Evolutionary conservation across 106 monocot species (phyloP).

Genomic region (Agapanthus africanus): DNA sequence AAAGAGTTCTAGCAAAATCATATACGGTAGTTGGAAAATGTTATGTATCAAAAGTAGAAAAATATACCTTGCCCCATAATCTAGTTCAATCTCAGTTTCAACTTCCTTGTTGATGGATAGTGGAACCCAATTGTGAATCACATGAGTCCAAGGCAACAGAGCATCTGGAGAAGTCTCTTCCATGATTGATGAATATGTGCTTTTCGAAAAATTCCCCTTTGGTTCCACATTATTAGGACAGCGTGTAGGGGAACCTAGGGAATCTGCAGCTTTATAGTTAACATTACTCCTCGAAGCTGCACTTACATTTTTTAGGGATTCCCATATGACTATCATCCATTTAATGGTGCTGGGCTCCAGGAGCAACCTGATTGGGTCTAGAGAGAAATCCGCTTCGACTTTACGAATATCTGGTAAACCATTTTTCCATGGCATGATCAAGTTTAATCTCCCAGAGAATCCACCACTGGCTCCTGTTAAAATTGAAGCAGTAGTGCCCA

Average conservation of each 20-base stretch:
- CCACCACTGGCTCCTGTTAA: slow-evolving; percentile 60
- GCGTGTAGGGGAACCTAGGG: slow-evolving; percentile 7
- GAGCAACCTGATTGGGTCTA: slow-evolving; percentile 67
- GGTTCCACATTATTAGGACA: slow-evolving; percentile 11
- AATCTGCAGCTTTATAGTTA: slow-evolving; percentile 17
- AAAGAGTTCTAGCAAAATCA: not conserved
- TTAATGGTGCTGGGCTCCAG: slow-evolving; percentile 56
- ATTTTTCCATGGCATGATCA: slow-evolving; percentile 96
- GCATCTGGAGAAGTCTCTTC: slow-evolving; percentile 32
- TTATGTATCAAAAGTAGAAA: not conserved
- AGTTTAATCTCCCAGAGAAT: slow-evolving; percentile 69
- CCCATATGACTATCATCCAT: slow-evolving; percentile 52
- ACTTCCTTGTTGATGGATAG: slow-evolving; percentile 28
- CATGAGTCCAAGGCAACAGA: slow-evolving; percentile 37
- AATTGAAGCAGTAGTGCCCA: slow-evolving; percentile 24
- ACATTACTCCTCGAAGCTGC: slow-evolving; percentile 14
- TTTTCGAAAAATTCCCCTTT: slow-evolving; percentile 13
- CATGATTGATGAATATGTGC: slow-evolving; percentile 15
- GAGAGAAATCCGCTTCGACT: slow-evolving; percentile 67
- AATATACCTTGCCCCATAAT: slow-evolving; percentile 76
- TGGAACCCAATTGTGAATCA: slow-evolving; percentile 90
- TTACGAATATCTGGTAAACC: slow-evolving; percentile 62
- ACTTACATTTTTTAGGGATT: slow-evolving; percentile 37
- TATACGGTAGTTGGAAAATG: not conserved
- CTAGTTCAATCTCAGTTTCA: slow-evolving; percentile 41